Base-by-base conservation (phyloP, 768 basidiomycete species). In the Agrocybe praecox region DNA sequence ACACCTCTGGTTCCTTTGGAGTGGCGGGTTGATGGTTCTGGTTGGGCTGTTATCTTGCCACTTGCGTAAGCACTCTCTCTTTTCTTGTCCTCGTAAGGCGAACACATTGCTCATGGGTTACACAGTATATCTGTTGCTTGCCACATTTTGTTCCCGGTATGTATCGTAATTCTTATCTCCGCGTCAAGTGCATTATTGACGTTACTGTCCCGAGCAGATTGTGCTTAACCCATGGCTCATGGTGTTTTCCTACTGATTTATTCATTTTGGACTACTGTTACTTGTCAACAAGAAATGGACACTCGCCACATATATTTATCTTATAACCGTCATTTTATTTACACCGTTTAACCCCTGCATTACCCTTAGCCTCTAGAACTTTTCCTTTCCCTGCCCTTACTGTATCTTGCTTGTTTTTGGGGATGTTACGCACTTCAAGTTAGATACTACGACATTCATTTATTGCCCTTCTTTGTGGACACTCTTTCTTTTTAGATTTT, bases 31-130 rank as follows among this genome's bases (percentile, higher is more conserved):
- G 78, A 61, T 65, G 85, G 87, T 0, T 61, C 69, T 0, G 74
- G 80, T 48, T 89, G 92, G 87, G 89, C 89, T 21, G 87, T 92
- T 10, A 84, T 88, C 44, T 79, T 94, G 50, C 94, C 94, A 0
- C 76, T 94, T 46, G 68, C 76, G 79, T 82, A 61, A 66, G 80
- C 72, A 45, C 40, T 65, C 43, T n/a, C 54, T 56, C 49, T 18
- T 22, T 53, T 29, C 17, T 42, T 51, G 43, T n/a, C n/a, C n/a
- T n/a, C n/a, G n/a, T n/a, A n/a, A n/a, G n/a, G n/a, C n/a, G n/a
- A n/a, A n/a, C n/a, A n/a, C n/a, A n/a, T n/a, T n/a, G n/a, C n/a
- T n/a, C n/a, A n/a, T n/a, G n/a, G n/a, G n/a, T n/a, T n/a, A n/a
- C n/a, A n/a, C 47, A 92, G 92, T 1, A 67, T 92, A 50, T 75